These are phyloP conservation scores for Podospora tetraspora DNA, from an alignment of 495 filamentous ascomycete genomes.

Conservation along the genomic window DNA sequence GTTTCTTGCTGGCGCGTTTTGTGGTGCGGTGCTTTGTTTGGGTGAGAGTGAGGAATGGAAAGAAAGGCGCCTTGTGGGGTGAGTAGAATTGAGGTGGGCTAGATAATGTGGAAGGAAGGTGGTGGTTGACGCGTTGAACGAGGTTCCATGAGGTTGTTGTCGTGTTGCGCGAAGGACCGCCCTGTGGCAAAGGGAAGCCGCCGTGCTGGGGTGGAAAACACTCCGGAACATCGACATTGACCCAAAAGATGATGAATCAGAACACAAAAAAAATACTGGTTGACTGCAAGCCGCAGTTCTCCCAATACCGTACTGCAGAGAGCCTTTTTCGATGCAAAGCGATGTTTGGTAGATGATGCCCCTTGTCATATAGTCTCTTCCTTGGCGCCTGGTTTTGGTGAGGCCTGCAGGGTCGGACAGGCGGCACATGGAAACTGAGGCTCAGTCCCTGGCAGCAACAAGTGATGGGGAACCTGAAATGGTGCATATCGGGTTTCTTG, in stretches of 20 bases:
- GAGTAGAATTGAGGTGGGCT: background rate
- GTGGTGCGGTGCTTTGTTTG: background rate
- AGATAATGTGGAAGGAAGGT: background rate
- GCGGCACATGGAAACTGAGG: background rate
- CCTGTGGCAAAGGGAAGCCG: background rate
- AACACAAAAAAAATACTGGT: no score
- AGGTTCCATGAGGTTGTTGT: background rate
- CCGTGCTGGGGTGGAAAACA: background rate
- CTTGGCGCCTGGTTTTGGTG: no score
- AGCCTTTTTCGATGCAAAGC: no score
- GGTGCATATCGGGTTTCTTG: constrained; percentile 14
- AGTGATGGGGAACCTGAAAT: background rate
- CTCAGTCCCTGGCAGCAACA: background rate
- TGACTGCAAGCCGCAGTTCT: background rate
- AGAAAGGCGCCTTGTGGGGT: background rate
- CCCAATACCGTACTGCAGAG: background rate
- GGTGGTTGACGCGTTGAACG: background rate
- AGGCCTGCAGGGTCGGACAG: background rate
- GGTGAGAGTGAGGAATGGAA: background rate
- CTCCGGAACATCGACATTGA: background rate
- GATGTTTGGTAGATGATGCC: no score
- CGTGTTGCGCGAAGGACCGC: background rate
- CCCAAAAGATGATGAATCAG: background rate
- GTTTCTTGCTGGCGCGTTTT: background rate
- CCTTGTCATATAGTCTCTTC: no score